Evolutionary conservation across 129 eudicot species (phyloP), one percentile per base, ranked within the genome.

Genomic region (Centrapalus pauciflorus): DNA sequence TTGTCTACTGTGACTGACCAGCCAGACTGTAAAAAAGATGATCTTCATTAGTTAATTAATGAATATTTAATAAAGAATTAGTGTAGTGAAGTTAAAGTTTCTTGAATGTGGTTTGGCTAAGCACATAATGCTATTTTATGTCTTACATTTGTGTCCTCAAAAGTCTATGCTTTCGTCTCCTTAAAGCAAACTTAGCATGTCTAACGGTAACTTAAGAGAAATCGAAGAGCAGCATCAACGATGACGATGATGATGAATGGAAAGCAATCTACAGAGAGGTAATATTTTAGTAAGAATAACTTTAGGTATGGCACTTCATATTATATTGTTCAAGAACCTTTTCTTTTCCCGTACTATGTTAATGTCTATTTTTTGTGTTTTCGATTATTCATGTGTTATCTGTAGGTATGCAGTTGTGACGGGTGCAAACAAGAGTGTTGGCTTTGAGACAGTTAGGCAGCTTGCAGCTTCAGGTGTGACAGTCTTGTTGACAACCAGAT

Each of bases 341-440:
- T 21, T 52, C n/a, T 19, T 11, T 12, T 7, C 3, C 12, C n/a
- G 1, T 7, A 19, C 34, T 13, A 50, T 12, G 10, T 55, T 54
- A 5, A 32, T 28, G n/a, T 6, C 2, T 28, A 7, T 13, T 23
- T 24, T 34, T 32, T 12, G 6, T 10, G 9, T 7, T 37, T 71
- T 13, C 19, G 24, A 48, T 19, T 17, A 24, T 32, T 20, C 60
- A 35, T 57, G n/a, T 43, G 37, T 45, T 48, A 20, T 17, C 57
- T 34, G 10, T 17, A 90, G 95, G 82, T 77, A 69, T 76, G 97
- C 95, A 21, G 95, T 90, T 65, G 92, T 90, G 58, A 90, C 97
- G 2, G 95, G 95, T 64, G 95, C 95, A 40, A 90, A 90, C 73
- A 87, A 84, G 84, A 95, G 97, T 26, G 87, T 87, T n/a, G 97